Base-by-base conservation (phyloP, 192 early-diverging fungal species). In the Dispira simplex region DNA sequence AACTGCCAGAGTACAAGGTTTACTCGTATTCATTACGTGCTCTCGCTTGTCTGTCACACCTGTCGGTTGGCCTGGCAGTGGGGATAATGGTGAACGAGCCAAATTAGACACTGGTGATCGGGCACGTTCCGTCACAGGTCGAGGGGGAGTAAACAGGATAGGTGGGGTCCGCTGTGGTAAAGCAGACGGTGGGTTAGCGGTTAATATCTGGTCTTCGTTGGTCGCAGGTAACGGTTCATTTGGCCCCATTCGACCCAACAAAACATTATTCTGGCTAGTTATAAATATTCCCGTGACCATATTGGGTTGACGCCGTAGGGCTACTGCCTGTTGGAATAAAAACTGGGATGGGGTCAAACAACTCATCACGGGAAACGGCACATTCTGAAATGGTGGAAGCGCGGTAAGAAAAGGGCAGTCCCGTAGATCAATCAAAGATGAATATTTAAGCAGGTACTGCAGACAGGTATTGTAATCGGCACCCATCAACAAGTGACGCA, bases 391-490 rank as follows among this genome's bases (percentile, higher is more conserved):
- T 1, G 62, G 62, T 46, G 63, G 53, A 0, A 53, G 8, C 62
- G 44, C 9, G 4, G 62, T 63, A 14, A 48, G 44, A 20, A 62
- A 47, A 20, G 55, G n/a, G n/a, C n/a, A n/a, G n/a, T n/a, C n/a
- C n/a, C 32, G 32, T 6, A 81, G 74, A 23, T 75, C 73, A 13
- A 71, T 70, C 32, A 83, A 67, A 13, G 74, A 71, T 8, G 85
- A 79, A 44, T 81, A 75, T 44, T 82, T 73, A 79, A 90, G 76
- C 44, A 90, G 67, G 49, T 79, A 74, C 26, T 70, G 77, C 21
- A 90, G 67, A 51, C 81, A 82, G 53, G 74, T 81, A 3, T 83
- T 74, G 68, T 86, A 86, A 59, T 87, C 87, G 27, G 73, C 73
- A 3, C 75, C 67, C 16, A 90, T 47, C 46, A 90, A 78, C 74